Percentiles rank a stretch among this genome's conserved stretches.
Evolutionary conservation across 768 basidiomycete species (phyloP).

Genomic region (Pleurotus eryngii): DNA sequence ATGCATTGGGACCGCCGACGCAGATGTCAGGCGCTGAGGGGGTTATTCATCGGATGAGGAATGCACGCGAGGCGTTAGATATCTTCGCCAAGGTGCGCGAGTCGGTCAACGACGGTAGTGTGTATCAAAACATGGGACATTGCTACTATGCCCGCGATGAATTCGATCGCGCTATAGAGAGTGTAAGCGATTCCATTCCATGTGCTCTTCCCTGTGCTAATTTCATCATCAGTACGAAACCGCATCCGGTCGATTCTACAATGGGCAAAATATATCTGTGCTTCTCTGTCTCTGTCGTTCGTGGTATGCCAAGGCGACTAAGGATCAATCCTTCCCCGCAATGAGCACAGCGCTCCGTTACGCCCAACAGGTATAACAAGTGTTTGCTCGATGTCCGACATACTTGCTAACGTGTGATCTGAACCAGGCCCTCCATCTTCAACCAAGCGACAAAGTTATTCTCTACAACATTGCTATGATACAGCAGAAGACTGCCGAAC

Average conservation of each 20-base stretch:
- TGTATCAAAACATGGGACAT: conserved; percentile 95
- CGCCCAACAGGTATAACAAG: conserved; percentile 63
- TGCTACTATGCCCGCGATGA: conserved; percentile 92
- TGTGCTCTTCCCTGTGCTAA: too few relatives aligned
- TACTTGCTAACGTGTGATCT: not conserved
- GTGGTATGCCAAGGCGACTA: conserved; percentile 92
- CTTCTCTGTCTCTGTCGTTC: conserved; percentile 86
- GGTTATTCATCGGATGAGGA: conserved; percentile 57
- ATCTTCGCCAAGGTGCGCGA: conserved; percentile 92
- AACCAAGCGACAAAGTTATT: conserved; percentile 86
- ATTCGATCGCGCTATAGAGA: conserved; percentile 93
- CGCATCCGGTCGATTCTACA: conserved; percentile 76
- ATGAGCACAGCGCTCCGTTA: conserved; percentile 86
- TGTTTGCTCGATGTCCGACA: too few relatives aligned
- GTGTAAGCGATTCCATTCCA: too few relatives aligned
- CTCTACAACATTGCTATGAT: conserved; percentile 98
- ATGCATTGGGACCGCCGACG: conserved; percentile 64
- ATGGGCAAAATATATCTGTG: conserved; percentile 69
- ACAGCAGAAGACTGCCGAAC: conserved; percentile 92
- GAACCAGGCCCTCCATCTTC: conserved; percentile 73
- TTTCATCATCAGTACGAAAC: conserved; percentile 73
- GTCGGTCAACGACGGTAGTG: conserved; percentile 74
- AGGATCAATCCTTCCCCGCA: conserved; percentile 77
- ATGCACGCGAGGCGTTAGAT: conserved; percentile 83
- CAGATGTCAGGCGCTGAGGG: conserved; percentile 56